Base-by-base conservation (phyloP, 202 grass and related monocot genomes). In the Musa balbisiana region DNA sequence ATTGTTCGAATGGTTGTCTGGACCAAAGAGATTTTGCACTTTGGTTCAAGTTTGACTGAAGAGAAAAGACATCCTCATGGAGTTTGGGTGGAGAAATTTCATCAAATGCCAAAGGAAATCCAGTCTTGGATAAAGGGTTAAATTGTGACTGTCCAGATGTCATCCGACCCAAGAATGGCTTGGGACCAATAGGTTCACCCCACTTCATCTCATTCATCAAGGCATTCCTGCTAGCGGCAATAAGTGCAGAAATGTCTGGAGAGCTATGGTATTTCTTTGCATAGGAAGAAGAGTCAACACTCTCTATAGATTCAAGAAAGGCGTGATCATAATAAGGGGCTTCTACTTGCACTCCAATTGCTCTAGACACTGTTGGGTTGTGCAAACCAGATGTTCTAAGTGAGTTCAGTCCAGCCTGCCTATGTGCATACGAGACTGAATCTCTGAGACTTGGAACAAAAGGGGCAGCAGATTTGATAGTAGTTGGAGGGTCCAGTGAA, bases 241-340 rank as follows among this genome's bases (percentile, higher is more conserved):
- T 99, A 66, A 99, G n/a, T 59, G 89, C 95, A 85, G 95, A 95
- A 72, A 99, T 88, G 64, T 99, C 95, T 69, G 95, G 95, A 78
- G 95, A 99, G 81, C 87, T 99, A 78, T 99, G 95, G 74, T 99
- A 99, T 82, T 99, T 99, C 86, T 99, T 99, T 83, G 89, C 77
- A 72, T 92, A 90, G 62, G 80, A 82, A 75, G 84, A 67, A 62
- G 87, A 85, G 62, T 80, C 82, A 27, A 68, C 26, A 75, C 16
- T 90, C 82, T 88, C 91, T 55, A 49, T 75, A 14, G 65, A 73
- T 79, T 90, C 91, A 78, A 92, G 24, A 65, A 85, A 53, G 67
- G 85, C 85, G 80, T 83, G 80, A 54, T 87, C 89, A 52, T 86
- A 86, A 83, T 90, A 90, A 26, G 82, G 80, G 85, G 77, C 82